Evolutionary conservation across 768 basidiomycete species (phyloP).

Genomic region (Guyanaporus albipodus): DNA sequence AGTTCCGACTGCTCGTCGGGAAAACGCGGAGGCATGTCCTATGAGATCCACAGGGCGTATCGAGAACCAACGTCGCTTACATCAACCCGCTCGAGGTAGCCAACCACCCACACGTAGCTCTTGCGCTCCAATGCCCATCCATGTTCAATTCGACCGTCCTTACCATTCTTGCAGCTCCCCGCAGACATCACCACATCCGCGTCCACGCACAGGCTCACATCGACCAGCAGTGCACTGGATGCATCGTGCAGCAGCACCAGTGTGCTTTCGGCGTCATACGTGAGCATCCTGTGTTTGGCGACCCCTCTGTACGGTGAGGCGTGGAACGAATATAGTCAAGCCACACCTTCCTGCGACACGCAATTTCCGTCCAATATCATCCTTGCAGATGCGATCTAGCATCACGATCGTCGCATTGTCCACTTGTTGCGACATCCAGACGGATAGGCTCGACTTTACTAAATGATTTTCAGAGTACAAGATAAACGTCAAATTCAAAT

Average conservation of each 20-base stretch:
- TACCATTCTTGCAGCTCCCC: slow-evolving; percentile 6
- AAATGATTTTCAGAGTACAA: neutral
- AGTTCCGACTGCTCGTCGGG: slow-evolving; percentile 33
- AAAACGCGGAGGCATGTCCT: slow-evolving; percentile 10
- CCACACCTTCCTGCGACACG: slow-evolving; percentile 58
- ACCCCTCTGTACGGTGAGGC: slow-evolving; percentile 11
- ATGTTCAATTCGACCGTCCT: slow-evolving; percentile 8
- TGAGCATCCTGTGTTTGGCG: slow-evolving; percentile 44
- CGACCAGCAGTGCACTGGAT: slow-evolving; percentile 51
- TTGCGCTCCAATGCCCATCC: slow-evolving; percentile 54
- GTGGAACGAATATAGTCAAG: slow-evolving; percentile 11
- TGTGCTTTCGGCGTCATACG: slow-evolving; percentile 49
- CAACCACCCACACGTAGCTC: slow-evolving; percentile 50
- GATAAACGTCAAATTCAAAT: slow-evolving; percentile 3
- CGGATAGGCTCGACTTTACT: neutral
- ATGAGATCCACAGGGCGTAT: slow-evolving; percentile 14
- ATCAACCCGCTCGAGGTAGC: slow-evolving; percentile 49
- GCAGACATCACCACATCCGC: slow-evolving; percentile 17
- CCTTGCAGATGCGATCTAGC: slow-evolving; percentile 38
- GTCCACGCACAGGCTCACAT: slow-evolving; percentile 51
- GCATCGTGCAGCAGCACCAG: slow-evolving; percentile 48
- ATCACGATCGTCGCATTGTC: slow-evolving; percentile 44
- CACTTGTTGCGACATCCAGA: slow-evolving; percentile 46
- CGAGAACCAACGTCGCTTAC: slow-evolving; percentile 32
- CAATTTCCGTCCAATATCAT: slow-evolving; percentile 47